A percentile compares a stretch with the other conserved stretches of the same genome.
phyloP scores from a whole-genome alignment of 371 early-diverging fungal species.

The Rhizopus stolonifer region DNA sequence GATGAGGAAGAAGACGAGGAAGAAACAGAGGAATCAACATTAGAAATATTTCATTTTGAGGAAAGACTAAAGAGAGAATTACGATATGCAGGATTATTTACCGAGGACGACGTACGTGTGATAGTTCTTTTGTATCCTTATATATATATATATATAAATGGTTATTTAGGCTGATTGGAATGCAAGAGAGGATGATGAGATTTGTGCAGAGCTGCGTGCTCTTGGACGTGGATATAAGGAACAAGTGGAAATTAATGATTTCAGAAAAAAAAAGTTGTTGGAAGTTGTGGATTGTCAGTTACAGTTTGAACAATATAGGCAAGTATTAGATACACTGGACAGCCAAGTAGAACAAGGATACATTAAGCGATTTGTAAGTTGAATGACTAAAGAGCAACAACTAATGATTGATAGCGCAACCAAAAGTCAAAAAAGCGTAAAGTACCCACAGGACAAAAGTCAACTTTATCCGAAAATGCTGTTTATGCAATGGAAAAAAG shows the following conservation, averaged over 20 bases:
- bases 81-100: slow-evolving; percentile 75
- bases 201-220: slow-evolving; percentile 68
- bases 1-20: slow-evolving; percentile 7
- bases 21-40: too few species aligned
- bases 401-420: slow-evolving; percentile 62
- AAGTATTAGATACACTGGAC: slow-evolving; percentile 84
- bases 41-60: slow-evolving; percentile 51
- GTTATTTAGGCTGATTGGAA: slow-evolving; percentile 60
- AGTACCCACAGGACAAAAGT: slow-evolving; percentile 50
- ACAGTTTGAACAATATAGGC: slow-evolving; percentile 86
- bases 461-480: slow-evolving; percentile 50
- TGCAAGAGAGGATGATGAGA: slow-evolving; percentile 78
- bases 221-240: slow-evolving; percentile 74
- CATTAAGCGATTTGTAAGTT: slow-evolving; percentile 78
- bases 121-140: too few species aligned
- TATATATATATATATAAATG: background rate
- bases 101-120: slow-evolving; percentile 66
- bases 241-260: slow-evolving; percentile 64
- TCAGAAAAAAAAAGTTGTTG: slow-evolving; percentile 65
- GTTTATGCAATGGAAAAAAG: slow-evolving; percentile 59
- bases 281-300: slow-evolving; percentile 72
- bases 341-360: slow-evolving; percentile 84
- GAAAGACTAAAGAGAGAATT: slow-evolving; percentile 82
- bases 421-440: slow-evolving; percentile 76
- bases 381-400: too few species aligned